Evolutionary conservation across 208 protist genomes (phyloP).

Genomic region (Acanthamoeba quina): DNA sequence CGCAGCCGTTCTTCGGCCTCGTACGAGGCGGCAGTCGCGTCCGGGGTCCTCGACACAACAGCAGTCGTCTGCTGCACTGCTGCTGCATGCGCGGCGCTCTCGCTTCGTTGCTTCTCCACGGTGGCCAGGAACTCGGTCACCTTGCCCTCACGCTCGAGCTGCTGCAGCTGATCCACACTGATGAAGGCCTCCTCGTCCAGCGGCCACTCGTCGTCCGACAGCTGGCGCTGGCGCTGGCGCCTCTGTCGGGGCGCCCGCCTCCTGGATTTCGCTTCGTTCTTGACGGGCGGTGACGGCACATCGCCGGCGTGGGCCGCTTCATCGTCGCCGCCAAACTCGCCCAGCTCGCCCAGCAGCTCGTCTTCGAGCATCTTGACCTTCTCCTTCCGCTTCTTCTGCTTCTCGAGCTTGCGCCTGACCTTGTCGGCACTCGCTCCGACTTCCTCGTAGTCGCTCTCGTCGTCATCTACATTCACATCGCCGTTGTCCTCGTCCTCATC

Average conservation of each 20-base stretch:
- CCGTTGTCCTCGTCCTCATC: background rate
- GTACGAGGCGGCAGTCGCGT: background rate
- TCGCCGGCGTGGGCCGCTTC: background rate
- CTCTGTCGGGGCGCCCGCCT: background rate
- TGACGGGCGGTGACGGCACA: background rate
- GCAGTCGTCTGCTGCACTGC: background rate
- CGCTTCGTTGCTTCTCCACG: background rate
- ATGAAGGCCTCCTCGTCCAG: constrained; percentile 34
- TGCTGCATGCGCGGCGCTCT: background rate
- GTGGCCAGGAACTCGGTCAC: background rate
- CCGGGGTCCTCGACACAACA: background rate
- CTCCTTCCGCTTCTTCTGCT: constrained; percentile 46
- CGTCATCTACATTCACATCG: background rate
- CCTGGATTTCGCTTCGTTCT: background rate
- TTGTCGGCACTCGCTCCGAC: background rate
- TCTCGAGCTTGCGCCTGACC: constrained; percentile 21
- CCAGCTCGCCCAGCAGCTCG: constrained; percentile 53
- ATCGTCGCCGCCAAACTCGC: background rate
- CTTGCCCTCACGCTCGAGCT: constrained; percentile 36
- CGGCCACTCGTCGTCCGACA: constrained; percentile 14
- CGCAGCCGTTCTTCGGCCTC: background rate
- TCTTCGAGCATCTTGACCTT: constrained; percentile 60
- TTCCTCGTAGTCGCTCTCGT: constrained; percentile 56
- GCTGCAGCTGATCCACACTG: constrained; percentile 4
- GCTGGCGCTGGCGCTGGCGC: background rate